A percentile compares a stretch with the other conserved stretches of the same genome.
phyloP scores from a whole-genome alignment of 106 monocot species.

The Posidonia australis region DNA sequence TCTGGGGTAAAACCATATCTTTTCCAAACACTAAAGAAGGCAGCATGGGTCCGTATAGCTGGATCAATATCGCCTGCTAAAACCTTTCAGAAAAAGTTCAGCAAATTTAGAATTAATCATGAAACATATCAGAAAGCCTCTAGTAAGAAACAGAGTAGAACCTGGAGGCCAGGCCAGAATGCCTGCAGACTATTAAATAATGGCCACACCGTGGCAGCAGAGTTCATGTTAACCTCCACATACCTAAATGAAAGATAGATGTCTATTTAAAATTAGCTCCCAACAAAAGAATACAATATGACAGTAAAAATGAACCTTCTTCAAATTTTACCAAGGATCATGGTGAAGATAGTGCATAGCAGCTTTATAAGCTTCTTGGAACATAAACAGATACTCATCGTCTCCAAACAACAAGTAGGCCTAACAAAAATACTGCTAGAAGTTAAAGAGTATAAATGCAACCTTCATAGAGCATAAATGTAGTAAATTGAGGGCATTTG shows the following conservation, averaged over 20 bases:
- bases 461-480: background rate
- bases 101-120: background rate
- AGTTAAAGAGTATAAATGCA: background rate
- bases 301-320: background rate
- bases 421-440: slow-evolving; percentile 22
- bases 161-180: slow-evolving; percentile 99
- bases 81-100: slow-evolving; percentile 50
- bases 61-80: slow-evolving; percentile 95
- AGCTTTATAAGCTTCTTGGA: slow-evolving; percentile 96
- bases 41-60: slow-evolving; percentile 89
- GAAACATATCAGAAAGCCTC: too few species aligned
- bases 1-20: slow-evolving; percentile 96
- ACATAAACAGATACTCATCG: slow-evolving; percentile 91
- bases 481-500: background rate
- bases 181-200: slow-evolving; percentile 96
- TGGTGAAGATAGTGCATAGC: slow-evolving; percentile 85
- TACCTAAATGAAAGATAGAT: slow-evolving; percentile 41
- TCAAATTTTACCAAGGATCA: slow-evolving; percentile 78
- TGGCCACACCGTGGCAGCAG: slow-evolving; percentile 93
- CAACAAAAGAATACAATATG: background rate
- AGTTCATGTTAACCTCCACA: slow-evolving; percentile 98
- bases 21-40: slow-evolving; percentile 98
- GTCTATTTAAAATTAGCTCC: background rate
- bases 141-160: slow-evolving; percentile 16
- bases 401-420: slow-evolving; percentile 98